Percentiles rank a stretch among this genome's conserved stretches.
These are phyloP conservation scores for Thermomyces lanuginosus DNA, from an alignment of 2,329 filamentous ascomycete species.

Conservation along the genomic window DNA sequence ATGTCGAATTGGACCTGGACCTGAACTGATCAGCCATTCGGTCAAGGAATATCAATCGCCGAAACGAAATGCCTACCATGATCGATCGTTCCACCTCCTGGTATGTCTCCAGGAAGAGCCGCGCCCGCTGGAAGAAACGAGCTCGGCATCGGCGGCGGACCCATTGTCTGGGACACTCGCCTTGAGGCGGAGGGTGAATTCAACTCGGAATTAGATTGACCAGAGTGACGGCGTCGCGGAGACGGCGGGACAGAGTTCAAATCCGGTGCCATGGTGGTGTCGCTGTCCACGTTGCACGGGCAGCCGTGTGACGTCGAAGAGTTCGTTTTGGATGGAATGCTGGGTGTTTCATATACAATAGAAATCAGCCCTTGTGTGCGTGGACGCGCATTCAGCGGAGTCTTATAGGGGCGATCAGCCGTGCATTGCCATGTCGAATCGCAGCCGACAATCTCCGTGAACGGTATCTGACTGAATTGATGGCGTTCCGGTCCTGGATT, in stretches of 20 bases:
- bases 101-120: constrained; percentile 21
- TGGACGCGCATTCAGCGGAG: too few species aligned
- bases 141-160: constrained; percentile 18
- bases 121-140: constrained; percentile 16
- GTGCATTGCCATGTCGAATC: background rate
- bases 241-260: constrained; percentile 28
- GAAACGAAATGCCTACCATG: background rate
- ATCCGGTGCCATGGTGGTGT: constrained; percentile 32
- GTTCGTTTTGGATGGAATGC: background rate
- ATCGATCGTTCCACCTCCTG: constrained; percentile 20
- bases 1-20: constrained; percentile 56
- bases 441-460: background rate
- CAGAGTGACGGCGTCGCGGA: constrained; percentile 16
- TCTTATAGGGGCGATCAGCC: background rate
- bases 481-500: too few species aligned
- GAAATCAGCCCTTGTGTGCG: too few species aligned
- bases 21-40: constrained; percentile 2
- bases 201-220: constrained; percentile 13
- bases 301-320: background rate
- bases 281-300: background rate
- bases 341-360: constrained; percentile 1
- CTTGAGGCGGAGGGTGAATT: constrained; percentile 28
- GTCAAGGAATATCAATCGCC: background rate
- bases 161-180: constrained; percentile 34
- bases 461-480: too few species aligned